Evolutionary conservation across 1,139 yeast species (phyloP), one percentile per base, ranked within the genome.

Genomic region (Wickerhamiella infanticola): DNA sequence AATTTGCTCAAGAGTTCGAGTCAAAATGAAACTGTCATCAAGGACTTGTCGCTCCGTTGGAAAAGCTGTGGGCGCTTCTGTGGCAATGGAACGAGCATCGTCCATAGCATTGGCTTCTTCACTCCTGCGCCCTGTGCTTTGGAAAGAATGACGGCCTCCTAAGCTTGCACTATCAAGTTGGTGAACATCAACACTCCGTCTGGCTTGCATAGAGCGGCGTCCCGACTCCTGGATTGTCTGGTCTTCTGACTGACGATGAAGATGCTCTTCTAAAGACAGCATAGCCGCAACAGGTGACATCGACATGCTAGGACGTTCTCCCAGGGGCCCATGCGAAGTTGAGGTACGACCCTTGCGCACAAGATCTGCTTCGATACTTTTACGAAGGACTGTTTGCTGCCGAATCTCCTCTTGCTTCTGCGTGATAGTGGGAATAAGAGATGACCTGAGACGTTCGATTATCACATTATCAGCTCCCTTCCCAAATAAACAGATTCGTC

Each of bases 381-480:
- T 82, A 53, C 98, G 72, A 43, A 75, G 71, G 1, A 72, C 66
- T 0, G 90, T 69, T 43, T 70, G 73, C 26, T 68, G 63, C n/a
- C 78, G 64, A 9, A 86, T 72, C 48, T 84, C 88, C 24, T 64
- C 67, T 35, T 81, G 75, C 57, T 81, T 85, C 23, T 64, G 60
- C 38, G 66, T 62, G 0, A 94, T 95, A 48, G 81, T 48, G 2
- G 71, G 74, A 3, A 63, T 50, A 25, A 53, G 41, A 5, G 53
- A 43, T 35, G 46, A 46, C 1, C 70, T 54, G 51, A 81, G 70
- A 48, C 82, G 73, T 48, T 88, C 95, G 50, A 88, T 62, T 45
- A 93, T 83, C n/a, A 90, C 72, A 57, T 85, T 85, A 61, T 93
- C 98, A 0, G 99, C 98, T 46, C 97, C 98, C 64, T 93, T 93